Base-by-base conservation (phyloP, 2,329 filamentous ascomycete species). In the Trichocomaceae sp. region DNA sequence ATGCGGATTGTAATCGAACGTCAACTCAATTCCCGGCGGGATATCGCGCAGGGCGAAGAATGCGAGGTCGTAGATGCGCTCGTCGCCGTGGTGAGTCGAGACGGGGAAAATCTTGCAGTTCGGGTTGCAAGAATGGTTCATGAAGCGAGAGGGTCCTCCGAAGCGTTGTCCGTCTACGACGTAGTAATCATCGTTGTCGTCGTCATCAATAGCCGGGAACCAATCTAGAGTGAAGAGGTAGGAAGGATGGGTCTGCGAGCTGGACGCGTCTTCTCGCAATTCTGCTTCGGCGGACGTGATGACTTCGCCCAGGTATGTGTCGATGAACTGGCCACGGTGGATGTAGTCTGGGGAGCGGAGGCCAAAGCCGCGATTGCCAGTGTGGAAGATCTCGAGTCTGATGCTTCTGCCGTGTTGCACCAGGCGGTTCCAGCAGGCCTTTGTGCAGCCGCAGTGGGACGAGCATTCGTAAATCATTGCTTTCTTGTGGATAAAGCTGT, bases 51-150 rank as follows among this genome's bases (percentile, higher is more conserved):
- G 58, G 0, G 76, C 71, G 39, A 78, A 79, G 55, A 78, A 77
- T 0, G 75, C 75, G 1, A 78, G 63, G 29, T 75, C 67, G 50
- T 77, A 78, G 1, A 78, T 63, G 0, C 66, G 63, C 0, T 65
- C 56, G 33, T 77, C 75, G 1, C 61, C 67, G 19, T 75, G 70
- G 29, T 69, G 69, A 2, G 69, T 69, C 0, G 72, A 72, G 0
- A 76, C 75, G 0, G 74, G 64, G 22, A 76, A 68, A 42, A 75
- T 72, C 10, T 69, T 69, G 58, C 73, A 75, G 50, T 78, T 79
- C 0, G 75, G 75, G 19, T 72, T 70, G 62, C 75, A 77, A 0
- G 73, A 76, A 56, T 77, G 75, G 47, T 77, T 77, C 59, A 77
- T 75, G 54, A 77, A 77, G 0, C 75, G 68, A 4, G 73, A 75